phyloP scores from a whole-genome alignment of 1,284 basidiomycete genomes.

The Schizopora paradoxa region DNA sequence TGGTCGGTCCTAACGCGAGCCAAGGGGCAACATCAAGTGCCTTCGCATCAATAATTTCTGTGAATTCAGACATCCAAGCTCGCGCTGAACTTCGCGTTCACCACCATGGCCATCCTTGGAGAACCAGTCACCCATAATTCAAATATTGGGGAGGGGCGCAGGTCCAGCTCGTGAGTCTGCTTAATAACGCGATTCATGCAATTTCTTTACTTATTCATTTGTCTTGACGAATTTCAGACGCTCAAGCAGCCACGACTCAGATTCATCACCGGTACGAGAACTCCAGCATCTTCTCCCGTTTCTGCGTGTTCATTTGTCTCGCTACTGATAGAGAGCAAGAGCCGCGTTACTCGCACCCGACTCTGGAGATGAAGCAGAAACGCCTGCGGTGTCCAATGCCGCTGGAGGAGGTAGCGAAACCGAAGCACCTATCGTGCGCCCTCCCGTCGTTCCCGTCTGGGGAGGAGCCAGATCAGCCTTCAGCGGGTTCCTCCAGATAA shows the following conservation, averaged over 20 bases:
- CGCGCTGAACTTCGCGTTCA: too few species aligned
- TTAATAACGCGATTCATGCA: neutral
- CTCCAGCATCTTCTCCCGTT: neutral
- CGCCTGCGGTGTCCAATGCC: neutral
- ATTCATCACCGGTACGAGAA: conserved; percentile 1
- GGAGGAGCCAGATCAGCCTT: neutral
- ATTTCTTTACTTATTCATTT: neutral
- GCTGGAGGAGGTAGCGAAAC: too few species aligned
- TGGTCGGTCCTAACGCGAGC: too few species aligned
- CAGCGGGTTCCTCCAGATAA: neutral
- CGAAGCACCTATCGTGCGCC: neutral
- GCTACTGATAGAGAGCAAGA: neutral
- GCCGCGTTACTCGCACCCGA: neutral
- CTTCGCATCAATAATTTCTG: too few species aligned
- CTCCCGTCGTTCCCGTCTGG: neutral
- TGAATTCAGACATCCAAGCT: too few species aligned
- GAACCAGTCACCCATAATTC: too few species aligned
- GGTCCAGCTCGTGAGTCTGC: conserved; percentile 5
- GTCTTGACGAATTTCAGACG: too few species aligned
- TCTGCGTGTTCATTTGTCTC: neutral
- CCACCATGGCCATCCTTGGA: too few species aligned
- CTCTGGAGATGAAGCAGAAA: neutral
- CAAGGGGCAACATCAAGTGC: too few species aligned
- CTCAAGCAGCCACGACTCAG: conserved; percentile 10
- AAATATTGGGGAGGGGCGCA: conserved; percentile 6